Base-by-base conservation (phyloP, 2,329 filamentous ascomycete species). In the Pyricularia grisea region DNA sequence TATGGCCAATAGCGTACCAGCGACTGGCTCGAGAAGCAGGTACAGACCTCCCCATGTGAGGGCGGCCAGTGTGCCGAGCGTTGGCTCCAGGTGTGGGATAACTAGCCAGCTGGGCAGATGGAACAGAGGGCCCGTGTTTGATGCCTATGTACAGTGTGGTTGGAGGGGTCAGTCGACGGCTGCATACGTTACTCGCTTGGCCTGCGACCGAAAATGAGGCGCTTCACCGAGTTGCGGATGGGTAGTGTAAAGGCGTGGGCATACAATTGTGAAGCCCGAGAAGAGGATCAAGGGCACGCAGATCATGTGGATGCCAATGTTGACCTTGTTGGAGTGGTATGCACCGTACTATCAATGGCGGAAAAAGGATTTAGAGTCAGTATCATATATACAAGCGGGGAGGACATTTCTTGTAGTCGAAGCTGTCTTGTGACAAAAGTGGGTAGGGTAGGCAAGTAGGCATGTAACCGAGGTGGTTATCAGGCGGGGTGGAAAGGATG, bases 21-120 rank as follows among this genome's bases (percentile, higher is more conserved):
- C 95, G 0, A 98, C 93, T 0, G 95, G 95, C 77, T 99, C 95
- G 75, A 99, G 90, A 27, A 99, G 86, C 66, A 98, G 85, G 77
- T 98, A 99, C 69, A 97, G 86, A 1, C 85, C 85, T 55, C 90
- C 86, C 80, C 95, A 97, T 31, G 89, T 75, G 68, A 88, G 84
- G 42, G 88, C 87, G 64, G 81, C 81, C 69, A 91, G 86, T 14
- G 87, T 92, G 72, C 87, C 87, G 63, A 88, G 81, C 73, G 88
- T 94, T 70, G 89, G 86, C 30, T 85, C 84, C 71, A 90, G 86
- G 75, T 91, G 88, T 33, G 90, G 88, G 28, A 88, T 82, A 33
- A 88, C 90, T 36, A 92, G 85, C 81, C 86, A 91, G 71, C 84
- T 82, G 25, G 91, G 91, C 17, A 88, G 83, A 67, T 84, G 84